Percentiles rank a stretch among this genome's conserved stretches.
phyloP scores from a whole-genome alignment of 371 early-diverging fungal genomes.

The Mucor circinelloides region DNA sequence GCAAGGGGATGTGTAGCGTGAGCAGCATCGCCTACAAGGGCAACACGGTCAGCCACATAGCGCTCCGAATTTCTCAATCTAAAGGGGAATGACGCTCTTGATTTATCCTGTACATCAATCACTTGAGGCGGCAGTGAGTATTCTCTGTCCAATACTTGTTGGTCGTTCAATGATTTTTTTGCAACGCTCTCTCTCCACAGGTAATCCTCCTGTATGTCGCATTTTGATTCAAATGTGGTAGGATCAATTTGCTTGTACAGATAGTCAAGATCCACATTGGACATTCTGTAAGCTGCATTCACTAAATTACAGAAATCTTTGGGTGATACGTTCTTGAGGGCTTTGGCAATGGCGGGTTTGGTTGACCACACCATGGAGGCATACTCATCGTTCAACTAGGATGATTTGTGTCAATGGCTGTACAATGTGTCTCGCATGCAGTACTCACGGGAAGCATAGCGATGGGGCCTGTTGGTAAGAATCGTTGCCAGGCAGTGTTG shows the following conservation, averaged over 20 bases:
- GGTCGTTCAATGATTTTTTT: conserved; percentile 27
- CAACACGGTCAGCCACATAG: conserved; percentile 80
- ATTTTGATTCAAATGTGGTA: conserved; percentile 34
- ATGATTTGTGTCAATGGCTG: neutral
- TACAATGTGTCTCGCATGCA: neutral
- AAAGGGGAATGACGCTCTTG: conserved; percentile 87
- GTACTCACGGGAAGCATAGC: conserved; percentile 86
- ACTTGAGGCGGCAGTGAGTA: conserved; percentile 65
- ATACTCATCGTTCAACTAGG: conserved; percentile 56
- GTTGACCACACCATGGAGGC: conserved; percentile 94
- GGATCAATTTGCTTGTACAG: conserved; percentile 60
- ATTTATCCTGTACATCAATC: conserved; percentile 62
- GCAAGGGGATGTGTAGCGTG: conserved; percentile 96
- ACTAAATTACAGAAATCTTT: conserved; percentile 70
- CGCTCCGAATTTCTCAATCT: conserved; percentile 76
- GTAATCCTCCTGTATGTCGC: conserved; percentile 62
- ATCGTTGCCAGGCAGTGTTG: conserved; percentile 89
- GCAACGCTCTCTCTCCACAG: conserved; percentile 68
- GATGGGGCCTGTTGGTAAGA: conserved; percentile 93
- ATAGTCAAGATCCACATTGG: conserved; percentile 74
- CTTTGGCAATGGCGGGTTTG: conserved; percentile 62
- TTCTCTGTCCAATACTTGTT: conserved; percentile 26
- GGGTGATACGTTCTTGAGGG: conserved; percentile 63
- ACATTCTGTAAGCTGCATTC: conserved; percentile 81
- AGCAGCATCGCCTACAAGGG: conserved; percentile 96